Evolutionary conservation across 768 basidiomycete genomes (phyloP).

Genomic region (Dictyophora rubrovolvata): DNA sequence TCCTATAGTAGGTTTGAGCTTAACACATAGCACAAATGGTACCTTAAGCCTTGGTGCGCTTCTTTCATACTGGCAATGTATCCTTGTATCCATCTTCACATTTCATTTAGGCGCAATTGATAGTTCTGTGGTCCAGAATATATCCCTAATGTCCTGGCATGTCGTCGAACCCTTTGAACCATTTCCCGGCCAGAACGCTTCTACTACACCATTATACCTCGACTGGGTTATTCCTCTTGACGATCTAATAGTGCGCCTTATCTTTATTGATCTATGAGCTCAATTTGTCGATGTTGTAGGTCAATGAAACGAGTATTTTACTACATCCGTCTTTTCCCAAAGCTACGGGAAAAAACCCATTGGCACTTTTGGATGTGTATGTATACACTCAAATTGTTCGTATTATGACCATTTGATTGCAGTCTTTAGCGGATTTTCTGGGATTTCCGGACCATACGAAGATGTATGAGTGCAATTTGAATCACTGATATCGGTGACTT

Average conservation of each 20-base stretch:
- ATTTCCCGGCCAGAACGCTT: conserved; percentile 33
- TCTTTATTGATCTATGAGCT: not conserved
- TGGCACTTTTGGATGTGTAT: conserved; percentile 69
- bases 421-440: not conserved
- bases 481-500: not conserved
- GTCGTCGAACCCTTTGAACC: conserved; percentile 67
- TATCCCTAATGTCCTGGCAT: conserved; percentile 58
- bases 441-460: conserved; percentile 6
- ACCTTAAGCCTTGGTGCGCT: conserved; percentile 52
- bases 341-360: conserved; percentile 40
- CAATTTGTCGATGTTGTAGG: conserved; percentile 24
- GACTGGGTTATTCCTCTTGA: conserved; percentile 63
- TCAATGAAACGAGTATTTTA: conserved; percentile 42
- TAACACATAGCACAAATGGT: conserved; percentile 50
- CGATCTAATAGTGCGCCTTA: conserved; percentile 37
- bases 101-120: conserved; percentile 63
- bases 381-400: conserved; percentile 17
- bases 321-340: conserved; percentile 58
- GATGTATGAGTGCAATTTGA: not conserved
- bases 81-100: not conserved
- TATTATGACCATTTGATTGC: not conserved
- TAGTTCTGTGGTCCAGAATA: conserved; percentile 51
- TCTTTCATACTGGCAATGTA: not conserved
- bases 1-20: conserved; percentile 64
- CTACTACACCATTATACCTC: conserved; percentile 57